A percentile compares a stretch with the other conserved stretches of the same genome.
Evolutionary conservation across 1,284 basidiomycete species (phyloP).

Genomic region (Porogramme epimiltina): DNA sequence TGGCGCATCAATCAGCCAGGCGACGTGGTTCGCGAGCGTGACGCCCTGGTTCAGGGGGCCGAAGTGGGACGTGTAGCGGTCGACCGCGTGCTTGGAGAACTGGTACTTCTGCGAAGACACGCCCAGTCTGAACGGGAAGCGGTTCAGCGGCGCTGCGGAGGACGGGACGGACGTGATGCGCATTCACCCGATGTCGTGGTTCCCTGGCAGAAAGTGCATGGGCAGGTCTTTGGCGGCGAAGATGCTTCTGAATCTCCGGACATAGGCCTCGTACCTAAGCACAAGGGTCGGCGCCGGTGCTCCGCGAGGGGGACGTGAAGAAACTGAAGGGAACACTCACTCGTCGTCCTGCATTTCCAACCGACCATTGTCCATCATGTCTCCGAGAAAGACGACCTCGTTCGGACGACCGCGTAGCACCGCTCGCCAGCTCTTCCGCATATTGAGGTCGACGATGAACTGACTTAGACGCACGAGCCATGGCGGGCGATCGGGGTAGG

Average conservation of each 20-base stretch:
- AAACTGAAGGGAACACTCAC: constrained; percentile 46
- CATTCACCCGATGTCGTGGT: constrained; percentile 80
- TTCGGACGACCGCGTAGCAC: constrained; percentile 66
- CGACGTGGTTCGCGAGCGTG: constrained; percentile 66
- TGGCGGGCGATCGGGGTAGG: constrained; percentile 54
- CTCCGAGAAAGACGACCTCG: constrained; percentile 81
- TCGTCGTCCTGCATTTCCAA: constrained; percentile 63
- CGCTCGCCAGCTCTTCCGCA: constrained; percentile 83
- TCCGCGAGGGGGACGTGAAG: background rate
- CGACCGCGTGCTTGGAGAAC: constrained; percentile 62
- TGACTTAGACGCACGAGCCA: constrained; percentile 55
- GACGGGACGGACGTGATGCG: constrained; percentile 4
- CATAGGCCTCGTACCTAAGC: constrained; percentile 69
- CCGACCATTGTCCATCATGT: constrained; percentile 86
- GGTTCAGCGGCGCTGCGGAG: constrained; percentile 9
- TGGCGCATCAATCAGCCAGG: constrained; percentile 77
- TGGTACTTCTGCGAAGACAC: constrained; percentile 37
- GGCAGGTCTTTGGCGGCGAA: constrained; percentile 48
- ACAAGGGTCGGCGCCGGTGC: background rate
- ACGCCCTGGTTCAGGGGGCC: constrained; percentile 59
- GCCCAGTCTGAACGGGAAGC: constrained; percentile 51
- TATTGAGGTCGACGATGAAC: constrained; percentile 68
- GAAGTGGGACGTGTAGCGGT: constrained; percentile 70
- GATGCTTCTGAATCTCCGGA: constrained; percentile 66
- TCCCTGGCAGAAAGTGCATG: constrained; percentile 81